Percentiles rank a stretch among this genome's conserved stretches.
These are phyloP conservation scores for Royoungia palumana DNA, from an alignment of 768 basidiomycete genomes.

Conservation along the genomic window DNA sequence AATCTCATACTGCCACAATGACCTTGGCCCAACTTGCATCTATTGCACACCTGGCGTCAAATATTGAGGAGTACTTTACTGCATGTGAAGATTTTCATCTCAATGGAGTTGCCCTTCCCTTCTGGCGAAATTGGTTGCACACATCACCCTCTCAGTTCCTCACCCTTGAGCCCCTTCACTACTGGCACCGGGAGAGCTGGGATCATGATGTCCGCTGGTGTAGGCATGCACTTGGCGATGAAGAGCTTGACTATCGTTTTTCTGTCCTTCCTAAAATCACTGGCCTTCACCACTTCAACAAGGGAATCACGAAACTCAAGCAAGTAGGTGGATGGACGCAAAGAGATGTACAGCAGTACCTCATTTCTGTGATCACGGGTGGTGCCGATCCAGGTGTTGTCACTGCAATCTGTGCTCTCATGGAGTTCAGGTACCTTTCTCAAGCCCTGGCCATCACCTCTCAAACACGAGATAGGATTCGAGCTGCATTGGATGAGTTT, in stretches of 20 bases:
- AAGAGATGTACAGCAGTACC: conserved; percentile 34
- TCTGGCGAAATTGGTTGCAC: no score
- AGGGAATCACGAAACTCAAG: conserved; percentile 40
- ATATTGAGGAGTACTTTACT: no score
- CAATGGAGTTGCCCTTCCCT: no score
- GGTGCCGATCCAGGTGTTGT: conserved; percentile 30
- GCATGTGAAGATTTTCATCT: no score
- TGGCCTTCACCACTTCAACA: conserved; percentile 36
- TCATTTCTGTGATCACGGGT: conserved; percentile 36
- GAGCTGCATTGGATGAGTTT: conserved; percentile 26
- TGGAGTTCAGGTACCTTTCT: conserved; percentile 37
- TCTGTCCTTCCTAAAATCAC: not conserved
- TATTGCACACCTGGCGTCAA: no score
- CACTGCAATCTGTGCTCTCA: conserved; percentile 31
- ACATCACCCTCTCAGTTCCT: no score
- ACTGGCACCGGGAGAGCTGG: no score
- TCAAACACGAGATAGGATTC: conserved; percentile 12
- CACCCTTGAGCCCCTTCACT: no score
- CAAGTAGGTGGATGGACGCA: conserved; percentile 41
- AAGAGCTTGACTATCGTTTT: no score
- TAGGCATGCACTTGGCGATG: no score
- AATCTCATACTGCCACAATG: not conserved
- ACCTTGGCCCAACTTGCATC: no score
- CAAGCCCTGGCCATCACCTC: conserved; percentile 32
- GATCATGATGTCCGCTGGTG: no score